Base-by-base conservation (phyloP, 116 monocot species). In the Dioscorea cayenensis region DNA sequence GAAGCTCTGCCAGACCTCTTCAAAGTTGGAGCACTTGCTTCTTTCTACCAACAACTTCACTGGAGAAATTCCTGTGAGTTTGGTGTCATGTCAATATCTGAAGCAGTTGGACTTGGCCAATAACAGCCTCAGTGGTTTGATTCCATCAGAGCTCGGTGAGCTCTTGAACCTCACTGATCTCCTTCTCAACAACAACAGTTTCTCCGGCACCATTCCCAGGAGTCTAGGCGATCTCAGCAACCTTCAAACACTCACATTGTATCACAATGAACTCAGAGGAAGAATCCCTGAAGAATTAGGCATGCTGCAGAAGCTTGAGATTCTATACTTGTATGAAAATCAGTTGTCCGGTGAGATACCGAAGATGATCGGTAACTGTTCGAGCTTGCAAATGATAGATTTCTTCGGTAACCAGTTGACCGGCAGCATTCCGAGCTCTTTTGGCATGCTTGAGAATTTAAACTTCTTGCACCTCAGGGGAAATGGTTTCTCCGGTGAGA, bases 161-260 rank as follows among this genome's bases (percentile, higher is more conserved):
- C 80, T 97, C 51, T 23, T 25, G 7, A 68, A 74, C 4, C 84
- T 97, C 66, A 90, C 93, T 28, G 86, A 92, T 72, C 84, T 97
- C 62, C 28, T 88, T 27, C 88, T 97, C 70, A 87, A 97, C 77
- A 97, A 97, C 81, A 96, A 92, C 81, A 92, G 78, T 77, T 71
- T 97, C 32, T 72, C 80, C 3, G 96, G 93, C 7, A 38, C 65
- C 2, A 84, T 97, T 23, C 93, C 90, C 19, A 60, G 14, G 5
- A 60, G 72, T 2, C 43, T 97, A 14, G 73, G 82, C 22, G 84
- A 90, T 63, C 86, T 97, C 50, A 76, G 70, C 25, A 72, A 74
- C 49, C 88, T 97, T 21, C 65, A 79, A 65, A 88, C 73, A 5
- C 72, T 97, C 10, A 37, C 88, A 9, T 74, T 97, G 64, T 84